Conservation (phyloP, 371 early-diverging fungal species). For the Umbelopsis sp. region DNA sequence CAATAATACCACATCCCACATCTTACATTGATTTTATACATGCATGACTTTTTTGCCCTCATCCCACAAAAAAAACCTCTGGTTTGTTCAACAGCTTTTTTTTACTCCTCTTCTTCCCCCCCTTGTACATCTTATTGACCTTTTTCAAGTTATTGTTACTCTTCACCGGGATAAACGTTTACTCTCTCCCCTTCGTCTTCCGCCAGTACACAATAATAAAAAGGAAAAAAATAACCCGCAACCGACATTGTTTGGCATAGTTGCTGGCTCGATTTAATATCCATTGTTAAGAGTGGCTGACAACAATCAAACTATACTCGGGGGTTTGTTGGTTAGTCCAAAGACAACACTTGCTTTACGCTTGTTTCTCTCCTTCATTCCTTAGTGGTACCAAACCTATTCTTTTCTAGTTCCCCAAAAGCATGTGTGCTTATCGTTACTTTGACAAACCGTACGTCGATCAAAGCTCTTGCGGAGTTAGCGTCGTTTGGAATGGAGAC, state of each 20-base stretch:
- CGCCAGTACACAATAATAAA: too few relatives aligned
- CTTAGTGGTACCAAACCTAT: too few relatives aligned
- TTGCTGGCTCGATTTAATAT: too few relatives aligned
- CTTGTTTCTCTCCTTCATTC: too few relatives aligned
- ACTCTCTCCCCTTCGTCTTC: background rate
- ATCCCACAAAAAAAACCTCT: too few relatives aligned
- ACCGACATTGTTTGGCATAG: too few relatives aligned
- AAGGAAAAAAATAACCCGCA: too few relatives aligned
- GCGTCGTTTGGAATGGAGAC: background rate
- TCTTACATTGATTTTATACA: background rate
- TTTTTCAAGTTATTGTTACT: conserved; percentile 9
- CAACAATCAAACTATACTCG: too few relatives aligned
- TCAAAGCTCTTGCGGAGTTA: background rate
- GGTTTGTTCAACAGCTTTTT: background rate
- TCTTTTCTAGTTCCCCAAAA: background rate
- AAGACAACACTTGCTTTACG: too few relatives aligned
- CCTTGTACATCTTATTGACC: background rate
- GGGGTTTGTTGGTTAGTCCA: too few relatives aligned
- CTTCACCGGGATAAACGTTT: background rate
- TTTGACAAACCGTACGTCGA: background rate
- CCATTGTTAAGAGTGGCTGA: too few relatives aligned
- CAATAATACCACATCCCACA: background rate
- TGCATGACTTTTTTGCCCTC: background rate
- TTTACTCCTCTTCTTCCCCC: background rate
- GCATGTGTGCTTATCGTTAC: background rate